Evolutionary conservation across 2,329 filamentous ascomycete genomes (phyloP).

Genomic region (Sporothrix inflata): DNA sequence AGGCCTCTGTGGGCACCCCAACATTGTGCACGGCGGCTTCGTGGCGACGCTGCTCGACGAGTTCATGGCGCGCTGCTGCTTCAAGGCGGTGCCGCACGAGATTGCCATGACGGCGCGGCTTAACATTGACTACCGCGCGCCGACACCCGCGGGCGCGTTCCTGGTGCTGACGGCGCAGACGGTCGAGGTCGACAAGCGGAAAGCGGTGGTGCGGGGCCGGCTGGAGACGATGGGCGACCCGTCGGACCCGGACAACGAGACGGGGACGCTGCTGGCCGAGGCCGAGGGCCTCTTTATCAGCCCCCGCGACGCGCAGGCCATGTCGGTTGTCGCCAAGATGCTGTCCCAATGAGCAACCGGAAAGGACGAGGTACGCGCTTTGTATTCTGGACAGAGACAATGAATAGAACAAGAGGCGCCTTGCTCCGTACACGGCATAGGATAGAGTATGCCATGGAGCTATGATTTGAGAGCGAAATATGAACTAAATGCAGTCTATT

Average conservation of each 20-base stretch:
- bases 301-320: conserved; percentile 50
- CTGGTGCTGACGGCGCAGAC: conserved; percentile 80
- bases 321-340: neutral
- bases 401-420: too few relatives aligned
- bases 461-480: too few relatives aligned
- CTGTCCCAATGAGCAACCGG: neutral
- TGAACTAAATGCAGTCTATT: too few relatives aligned
- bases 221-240: conserved; percentile 73
- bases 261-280: conserved; percentile 72
- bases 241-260: conserved; percentile 54
- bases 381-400: too few relatives aligned
- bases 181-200: conserved; percentile 84
- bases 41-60: conserved; percentile 94
- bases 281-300: conserved; percentile 87
- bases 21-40: conserved; percentile 86
- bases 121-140: conserved; percentile 79
- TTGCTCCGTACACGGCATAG: too few relatives aligned
- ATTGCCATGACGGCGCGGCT: conserved; percentile 85
- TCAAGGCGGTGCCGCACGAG: conserved; percentile 83
- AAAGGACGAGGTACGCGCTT: too few relatives aligned
- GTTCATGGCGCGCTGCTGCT: conserved; percentile 83
- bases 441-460: too few relatives aligned
- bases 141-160: conserved; percentile 74
- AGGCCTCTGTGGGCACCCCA: conserved; percentile 85
- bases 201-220: conserved; percentile 89